A percentile compares a stretch with the other conserved stretches of the same genome.
phyloP scores from a whole-genome alignment of 2,329 filamentous ascomycete genomes.

The Dactylellina sp. region DNA sequence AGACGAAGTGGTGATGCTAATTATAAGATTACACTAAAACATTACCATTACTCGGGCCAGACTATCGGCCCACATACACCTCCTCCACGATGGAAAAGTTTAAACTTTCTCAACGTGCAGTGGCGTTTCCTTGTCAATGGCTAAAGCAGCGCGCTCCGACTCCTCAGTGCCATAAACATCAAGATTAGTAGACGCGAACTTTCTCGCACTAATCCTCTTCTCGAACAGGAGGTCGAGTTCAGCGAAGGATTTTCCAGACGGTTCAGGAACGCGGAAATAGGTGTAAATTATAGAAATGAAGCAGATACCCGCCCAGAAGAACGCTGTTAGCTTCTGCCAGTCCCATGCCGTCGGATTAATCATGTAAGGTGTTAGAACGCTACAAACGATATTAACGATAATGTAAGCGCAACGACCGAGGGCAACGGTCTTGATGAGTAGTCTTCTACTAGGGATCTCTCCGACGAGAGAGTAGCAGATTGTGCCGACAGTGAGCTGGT shows the following conservation, averaged over 20 bases:
- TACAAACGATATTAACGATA: constrained; percentile 82
- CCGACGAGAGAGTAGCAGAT: constrained; percentile 90
- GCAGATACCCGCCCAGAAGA: constrained; percentile 73
- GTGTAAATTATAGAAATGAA: constrained; percentile 84
- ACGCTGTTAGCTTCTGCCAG: constrained; percentile 72
- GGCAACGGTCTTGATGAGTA: constrained; percentile 92
- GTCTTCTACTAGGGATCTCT: constrained; percentile 81
- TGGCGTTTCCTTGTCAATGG: constrained; percentile 32
- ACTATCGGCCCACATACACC: too few relatives aligned
- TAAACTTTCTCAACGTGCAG: constrained; percentile 38
- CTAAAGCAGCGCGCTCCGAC: constrained; percentile 40
- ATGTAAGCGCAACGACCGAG: constrained; percentile 85
- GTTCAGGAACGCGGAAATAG: constrained; percentile 84
- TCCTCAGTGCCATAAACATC: constrained; percentile 68
- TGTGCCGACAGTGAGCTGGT: constrained; percentile 87
- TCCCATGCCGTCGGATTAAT: constrained; percentile 87
- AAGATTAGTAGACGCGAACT: constrained; percentile 73
- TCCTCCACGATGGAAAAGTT: background rate
- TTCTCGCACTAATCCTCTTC: constrained; percentile 75
- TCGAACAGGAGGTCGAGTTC: constrained; percentile 90
- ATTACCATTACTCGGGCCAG: constrained; percentile 29
- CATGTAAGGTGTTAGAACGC: constrained; percentile 90
- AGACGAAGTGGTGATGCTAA: too few relatives aligned
- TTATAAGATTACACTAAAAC: background rate
- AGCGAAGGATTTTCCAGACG: constrained; percentile 81